These are phyloP conservation scores for Cronartium quercuum DNA, from an alignment of 1,284 basidiomycete genomes.

Conservation along the genomic window DNA sequence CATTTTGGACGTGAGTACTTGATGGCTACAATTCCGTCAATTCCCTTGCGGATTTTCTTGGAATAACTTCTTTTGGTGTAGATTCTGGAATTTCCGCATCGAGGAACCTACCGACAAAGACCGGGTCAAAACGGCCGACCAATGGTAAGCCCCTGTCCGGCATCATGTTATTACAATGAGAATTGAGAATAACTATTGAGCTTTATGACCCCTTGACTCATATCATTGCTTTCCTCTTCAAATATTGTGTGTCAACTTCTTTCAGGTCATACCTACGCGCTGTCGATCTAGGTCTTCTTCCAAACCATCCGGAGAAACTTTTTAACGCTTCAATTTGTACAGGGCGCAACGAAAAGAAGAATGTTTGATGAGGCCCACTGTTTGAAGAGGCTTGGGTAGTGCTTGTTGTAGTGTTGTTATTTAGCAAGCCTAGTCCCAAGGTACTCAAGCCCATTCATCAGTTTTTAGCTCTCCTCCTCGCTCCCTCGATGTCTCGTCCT, in stretches of 20 bases:
- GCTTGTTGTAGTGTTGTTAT: too few relatives aligned
- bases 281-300: slow-evolving; percentile 58
- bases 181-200: background rate
- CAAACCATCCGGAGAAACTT: slow-evolving; percentile 57
- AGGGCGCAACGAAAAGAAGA: slow-evolving; percentile 19
- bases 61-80: background rate
- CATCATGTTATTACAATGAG: background rate
- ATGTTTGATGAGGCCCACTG: too few relatives aligned
- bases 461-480: too few relatives aligned
- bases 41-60: background rate
- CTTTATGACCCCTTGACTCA: background rate
- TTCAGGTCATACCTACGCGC: slow-evolving; percentile 67
- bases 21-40: background rate
- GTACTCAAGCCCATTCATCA: too few relatives aligned
- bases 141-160: background rate
- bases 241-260: background rate
- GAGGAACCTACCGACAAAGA: slow-evolving; percentile 47
- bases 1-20: slow-evolving; percentile 30
- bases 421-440: too few relatives aligned
- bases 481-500: too few relatives aligned
- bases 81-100: slow-evolving; percentile 69
- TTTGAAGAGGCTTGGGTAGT: too few relatives aligned
- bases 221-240: background rate
- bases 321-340: slow-evolving; percentile 61
- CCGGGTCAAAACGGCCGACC: background rate